Evolutionary conservation across 768 basidiomycete genomes (phyloP).

Genomic region (Trametes elegans): DNA sequence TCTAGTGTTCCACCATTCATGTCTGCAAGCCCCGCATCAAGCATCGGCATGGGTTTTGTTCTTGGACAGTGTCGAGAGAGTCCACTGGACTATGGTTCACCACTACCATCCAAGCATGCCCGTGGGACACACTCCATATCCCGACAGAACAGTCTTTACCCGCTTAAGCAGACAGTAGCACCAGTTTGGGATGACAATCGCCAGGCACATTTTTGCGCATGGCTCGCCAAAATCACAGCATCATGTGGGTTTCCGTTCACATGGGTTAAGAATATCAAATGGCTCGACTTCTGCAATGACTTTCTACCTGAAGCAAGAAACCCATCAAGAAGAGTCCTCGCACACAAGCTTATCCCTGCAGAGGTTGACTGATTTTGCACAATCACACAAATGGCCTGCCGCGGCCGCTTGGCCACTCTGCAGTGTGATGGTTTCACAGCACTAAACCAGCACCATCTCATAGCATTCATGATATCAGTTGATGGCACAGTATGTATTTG

Average conservation of each 20-base stretch:
- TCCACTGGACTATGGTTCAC: neutral
- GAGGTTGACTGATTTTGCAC: neutral
- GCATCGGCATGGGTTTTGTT: neutral
- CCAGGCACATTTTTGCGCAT: neutral
- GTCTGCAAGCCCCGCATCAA: neutral
- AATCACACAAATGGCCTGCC: neutral
- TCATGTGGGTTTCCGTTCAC: neutral
- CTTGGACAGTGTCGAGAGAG: neutral
- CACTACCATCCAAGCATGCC: neutral
- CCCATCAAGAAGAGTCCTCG: neutral
- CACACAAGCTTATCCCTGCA: neutral
- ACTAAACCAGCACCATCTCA: neutral
- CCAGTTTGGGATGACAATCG: neutral
- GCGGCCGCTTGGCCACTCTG: neutral
- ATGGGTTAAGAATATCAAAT: neutral
- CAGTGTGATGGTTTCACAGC: neutral
- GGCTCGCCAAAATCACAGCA: neutral
- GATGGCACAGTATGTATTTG: neutral
- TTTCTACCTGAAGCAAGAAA: neutral
- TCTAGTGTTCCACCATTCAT: neutral
- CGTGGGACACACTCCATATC: neutral
- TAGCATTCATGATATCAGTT: neutral
- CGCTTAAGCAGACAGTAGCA: neutral
- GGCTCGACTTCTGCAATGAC: neutral
- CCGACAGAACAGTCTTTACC: neutral